Evolutionary conservation across 257 asterid genomes (phyloP), one percentile per base, ranked within the genome.

Genomic region (Galeopsis tetrahit): DNA sequence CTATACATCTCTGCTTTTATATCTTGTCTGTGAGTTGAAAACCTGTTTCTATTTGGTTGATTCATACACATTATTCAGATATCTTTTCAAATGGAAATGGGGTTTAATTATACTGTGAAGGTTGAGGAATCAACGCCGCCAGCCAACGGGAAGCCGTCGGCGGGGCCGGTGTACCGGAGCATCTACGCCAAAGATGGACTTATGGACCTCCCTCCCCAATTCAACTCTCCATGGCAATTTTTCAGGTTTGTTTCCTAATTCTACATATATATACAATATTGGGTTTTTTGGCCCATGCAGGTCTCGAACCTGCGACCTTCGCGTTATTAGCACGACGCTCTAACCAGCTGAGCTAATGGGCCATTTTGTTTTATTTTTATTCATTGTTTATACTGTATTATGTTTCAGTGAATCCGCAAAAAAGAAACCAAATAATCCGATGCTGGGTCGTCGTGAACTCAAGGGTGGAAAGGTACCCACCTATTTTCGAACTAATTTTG

Each of bases 181-280:
- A 77, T 86, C 73, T 89, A 86, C 62, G 89, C 97, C 10, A 86
- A 88, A 73, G 84, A 89, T 72, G 96, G 85, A 6, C 85, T 89
- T 13, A 33, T 85, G 87, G 90, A 89, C 44, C 17, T 82, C 9
- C 93, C 96, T 10, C 10, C 72, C 1, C 66, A 36, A 3, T 15
- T 86, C 32, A 80, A 85, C 10, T 89, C 93, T 51, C 96, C 96
- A 5, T 92, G 96, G 97, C 87, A 92, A 0, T 89, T 92, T 55
- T 92, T 92, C 89, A 86, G 96, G 96, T 89, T 3, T 8, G 1
- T 10, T 1, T 38, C 0, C 0, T 21, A 21, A 21, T 21, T 21
- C 28, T 21, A 21, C 28, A 21, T 21, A 1, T 1, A 21, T 21
- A n/a, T n/a, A n/a, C n/a, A n/a, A n/a, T 21, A 21, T 21, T 21